phyloP scores from a whole-genome alignment of 164 flowering plant species.

The Vitis rupestris region DNA sequence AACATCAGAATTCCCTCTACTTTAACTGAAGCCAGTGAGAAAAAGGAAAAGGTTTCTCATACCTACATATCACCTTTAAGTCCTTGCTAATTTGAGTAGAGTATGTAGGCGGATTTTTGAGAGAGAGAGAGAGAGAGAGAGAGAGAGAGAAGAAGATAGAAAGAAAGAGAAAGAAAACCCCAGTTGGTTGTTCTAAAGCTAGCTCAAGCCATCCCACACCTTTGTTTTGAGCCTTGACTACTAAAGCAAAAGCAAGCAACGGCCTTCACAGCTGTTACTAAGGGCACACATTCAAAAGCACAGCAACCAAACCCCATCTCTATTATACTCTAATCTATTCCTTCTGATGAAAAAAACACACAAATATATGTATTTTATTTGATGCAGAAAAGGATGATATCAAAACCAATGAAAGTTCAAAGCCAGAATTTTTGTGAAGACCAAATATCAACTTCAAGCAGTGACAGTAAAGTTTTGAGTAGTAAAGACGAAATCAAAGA shows the following conservation, averaged over 20 bases:
- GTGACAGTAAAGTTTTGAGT: slow-evolving; percentile 19
- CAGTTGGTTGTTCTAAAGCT: slow-evolving; percentile 12
- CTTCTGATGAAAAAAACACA: too few species aligned
- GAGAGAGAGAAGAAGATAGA: slow-evolving; percentile 19
- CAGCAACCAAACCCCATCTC: not conserved
- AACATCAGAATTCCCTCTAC: slow-evolving; percentile 55
- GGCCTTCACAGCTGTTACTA: slow-evolving; percentile 32
- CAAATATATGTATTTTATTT: not conserved
- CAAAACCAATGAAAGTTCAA: not conserved
- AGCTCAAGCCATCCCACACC: slow-evolving; percentile 9
- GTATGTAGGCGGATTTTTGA: slow-evolving; percentile 24
- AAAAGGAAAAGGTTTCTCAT: slow-evolving; percentile 52
- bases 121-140: not conserved
- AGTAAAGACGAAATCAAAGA: slow-evolving; percentile 3
- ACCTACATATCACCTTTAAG: slow-evolving; percentile 29
- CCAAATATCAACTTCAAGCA: not conserved
- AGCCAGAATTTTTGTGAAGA: not conserved
- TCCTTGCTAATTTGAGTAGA: slow-evolving; percentile 47
- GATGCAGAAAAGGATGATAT: not conserved
- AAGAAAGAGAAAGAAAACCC: slow-evolving; percentile 21
- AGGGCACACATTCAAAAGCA: slow-evolving; percentile 26
- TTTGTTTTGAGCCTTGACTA: slow-evolving; percentile 30
- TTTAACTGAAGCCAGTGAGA: slow-evolving; percentile 68
- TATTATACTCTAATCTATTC: too few species aligned
- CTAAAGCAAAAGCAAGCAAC: slow-evolving; percentile 43